phyloP scores from a whole-genome alignment of 208 protist genomes.

The Lotmaria passim region DNA sequence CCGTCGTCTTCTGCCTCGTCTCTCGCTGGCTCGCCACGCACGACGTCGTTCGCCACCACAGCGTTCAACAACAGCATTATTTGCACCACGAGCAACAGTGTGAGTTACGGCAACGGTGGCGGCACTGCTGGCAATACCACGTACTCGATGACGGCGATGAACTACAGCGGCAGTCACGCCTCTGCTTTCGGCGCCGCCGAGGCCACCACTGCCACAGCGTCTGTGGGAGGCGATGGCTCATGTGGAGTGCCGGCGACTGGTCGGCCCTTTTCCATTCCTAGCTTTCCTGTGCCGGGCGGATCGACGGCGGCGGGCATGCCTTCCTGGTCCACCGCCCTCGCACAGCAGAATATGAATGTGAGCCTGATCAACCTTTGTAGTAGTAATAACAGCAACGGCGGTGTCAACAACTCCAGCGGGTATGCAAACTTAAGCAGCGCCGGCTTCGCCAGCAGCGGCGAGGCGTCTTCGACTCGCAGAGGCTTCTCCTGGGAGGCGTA shows the following conservation, averaged over 20 bases:
- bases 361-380: no score
- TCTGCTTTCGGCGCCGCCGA: background rate
- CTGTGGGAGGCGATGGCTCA: background rate
- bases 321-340: conserved; percentile 20
- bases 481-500: conserved; percentile 78
- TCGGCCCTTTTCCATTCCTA: background rate
- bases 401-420: background rate
- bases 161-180: background rate
- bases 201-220: background rate
- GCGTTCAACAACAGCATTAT: conserved; percentile 1
- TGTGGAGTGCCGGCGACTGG: background rate
- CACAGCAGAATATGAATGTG: conserved; percentile 3
- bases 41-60: conserved; percentile 7
- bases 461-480: conserved; percentile 14
- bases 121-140: background rate
- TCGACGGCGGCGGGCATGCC: background rate
- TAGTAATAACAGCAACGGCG: background rate
- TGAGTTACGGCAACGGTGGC: background rate
- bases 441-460: background rate
- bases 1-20: conserved; percentile 31
- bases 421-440: background rate
- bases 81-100: background rate
- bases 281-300: background rate
- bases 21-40: conserved; percentile 31
- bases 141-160: no score